phyloP scores from a whole-genome alignment of 805 yeast species.

The Pichia rugopelliculosa region DNA sequence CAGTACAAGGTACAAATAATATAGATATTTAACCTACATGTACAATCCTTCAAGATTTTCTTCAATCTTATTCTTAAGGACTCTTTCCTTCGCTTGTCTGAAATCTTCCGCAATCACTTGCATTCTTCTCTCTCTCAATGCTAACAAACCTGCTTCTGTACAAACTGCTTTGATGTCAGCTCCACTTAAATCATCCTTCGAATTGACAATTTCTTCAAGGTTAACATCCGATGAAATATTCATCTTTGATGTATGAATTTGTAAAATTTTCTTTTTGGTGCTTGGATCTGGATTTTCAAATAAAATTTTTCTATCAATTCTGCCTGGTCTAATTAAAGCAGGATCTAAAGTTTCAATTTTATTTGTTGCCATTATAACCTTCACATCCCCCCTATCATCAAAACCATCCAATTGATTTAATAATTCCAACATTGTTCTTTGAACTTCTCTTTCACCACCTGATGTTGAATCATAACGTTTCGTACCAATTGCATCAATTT shows the following conservation, averaged over 20 bases:
- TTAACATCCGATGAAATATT: constrained; percentile 81
- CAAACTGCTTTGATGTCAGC: constrained; percentile 97
- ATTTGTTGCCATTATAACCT: constrained; percentile 97
- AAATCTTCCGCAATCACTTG: constrained; percentile 93
- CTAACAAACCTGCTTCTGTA: constrained; percentile 94
- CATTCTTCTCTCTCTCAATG: constrained; percentile 95
- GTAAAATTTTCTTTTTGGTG: constrained; percentile 86
- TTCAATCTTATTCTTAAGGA: constrained; percentile 92
- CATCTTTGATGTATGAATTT: constrained; percentile 92
- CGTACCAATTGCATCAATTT: constrained; percentile 98
- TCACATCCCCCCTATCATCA: constrained; percentile 94
- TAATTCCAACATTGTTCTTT: constrained; percentile 94
- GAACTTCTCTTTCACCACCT: constrained; percentile 96
- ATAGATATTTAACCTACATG: constrained; percentile 28
- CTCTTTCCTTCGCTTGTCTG: constrained; percentile 88
- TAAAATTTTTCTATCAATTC: constrained; percentile 91
- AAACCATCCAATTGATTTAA: constrained; percentile 94
- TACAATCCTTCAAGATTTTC: constrained; percentile 93
- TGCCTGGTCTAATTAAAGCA: constrained; percentile 92
- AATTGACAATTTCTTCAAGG: constrained; percentile 77
- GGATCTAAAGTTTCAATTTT: constrained; percentile 92
- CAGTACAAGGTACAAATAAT: neutral
- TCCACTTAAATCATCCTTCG: constrained; percentile 92
- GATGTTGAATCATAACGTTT: constrained; percentile 87
- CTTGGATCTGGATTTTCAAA: constrained; percentile 94